phyloP scores from a whole-genome alignment of 2,329 filamentous ascomycete species.

The Exophiala sideris region DNA sequence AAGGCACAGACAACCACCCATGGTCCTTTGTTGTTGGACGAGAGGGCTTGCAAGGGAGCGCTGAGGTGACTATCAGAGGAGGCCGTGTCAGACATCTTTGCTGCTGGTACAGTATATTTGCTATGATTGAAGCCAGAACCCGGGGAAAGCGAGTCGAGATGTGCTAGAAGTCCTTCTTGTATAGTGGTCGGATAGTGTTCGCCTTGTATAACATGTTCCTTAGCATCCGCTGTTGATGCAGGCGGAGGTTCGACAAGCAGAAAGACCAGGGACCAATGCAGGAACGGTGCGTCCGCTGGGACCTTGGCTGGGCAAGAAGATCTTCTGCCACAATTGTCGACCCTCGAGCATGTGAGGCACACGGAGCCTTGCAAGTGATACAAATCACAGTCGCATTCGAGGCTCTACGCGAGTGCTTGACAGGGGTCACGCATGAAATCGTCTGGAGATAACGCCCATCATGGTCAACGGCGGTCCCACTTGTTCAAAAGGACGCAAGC shows the following conservation, averaged over 20 bases:
- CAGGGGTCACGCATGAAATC: too few relatives aligned
- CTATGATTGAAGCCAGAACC: background rate
- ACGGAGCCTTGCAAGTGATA: too few relatives aligned
- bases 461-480: too few relatives aligned
- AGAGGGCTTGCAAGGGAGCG: constrained; percentile 6
- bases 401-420: too few relatives aligned
- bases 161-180: background rate
- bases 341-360: too few relatives aligned
- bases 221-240: background rate
- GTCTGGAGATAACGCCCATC: too few relatives aligned
- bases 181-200: background rate
- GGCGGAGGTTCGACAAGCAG: background rate
- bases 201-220: background rate
- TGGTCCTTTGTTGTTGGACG: constrained; percentile 3
- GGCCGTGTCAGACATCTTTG: background rate
- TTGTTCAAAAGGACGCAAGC: too few relatives aligned
- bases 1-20: constrained; percentile 9
- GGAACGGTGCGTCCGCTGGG: background rate
- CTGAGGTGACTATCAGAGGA: background rate
- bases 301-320: too few relatives aligned
- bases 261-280: background rate
- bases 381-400: too few relatives aligned
- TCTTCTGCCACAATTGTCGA: too few relatives aligned
- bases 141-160: background rate
- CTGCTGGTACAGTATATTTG: background rate